Evolutionary conservation across 2,329 filamentous ascomycete species (phyloP).

Genomic region (Colletotrichum sp.): DNA sequence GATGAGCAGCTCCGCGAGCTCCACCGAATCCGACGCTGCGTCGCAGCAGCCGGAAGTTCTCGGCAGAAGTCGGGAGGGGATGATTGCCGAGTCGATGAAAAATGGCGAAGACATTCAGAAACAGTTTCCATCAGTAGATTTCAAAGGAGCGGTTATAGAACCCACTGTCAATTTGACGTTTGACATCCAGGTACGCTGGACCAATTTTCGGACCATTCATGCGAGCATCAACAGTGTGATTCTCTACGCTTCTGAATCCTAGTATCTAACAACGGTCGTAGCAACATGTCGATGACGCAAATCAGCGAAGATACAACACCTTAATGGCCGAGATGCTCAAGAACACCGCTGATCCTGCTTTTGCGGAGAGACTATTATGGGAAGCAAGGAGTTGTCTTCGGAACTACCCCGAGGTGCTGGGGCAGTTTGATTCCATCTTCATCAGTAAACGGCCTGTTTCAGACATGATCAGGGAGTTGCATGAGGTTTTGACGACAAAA

Average conservation of each 20-base stretch:
- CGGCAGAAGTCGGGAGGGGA: slow-evolving; percentile 3
- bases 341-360: not conserved
- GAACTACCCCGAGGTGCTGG: not conserved
- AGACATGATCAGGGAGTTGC: slow-evolving; percentile 1
- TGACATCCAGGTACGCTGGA: slow-evolving; percentile 5
- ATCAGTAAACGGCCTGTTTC: not conserved
- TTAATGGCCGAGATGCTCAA: slow-evolving; percentile 15
- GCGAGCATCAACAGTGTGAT: too few relatives aligned
- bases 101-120: slow-evolving; percentile 1
- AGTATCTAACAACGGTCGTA: not conserved
- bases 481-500: slow-evolving; percentile 10
- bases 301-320: slow-evolving; percentile 14
- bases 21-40: not conserved
- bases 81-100: slow-evolving; percentile 10
- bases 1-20: not conserved
- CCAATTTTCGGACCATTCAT: not conserved
- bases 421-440: slow-evolving; percentile 12
- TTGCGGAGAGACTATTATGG: slow-evolving; percentile 10
- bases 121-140: slow-evolving; percentile 1
- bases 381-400: slow-evolving; percentile 10
- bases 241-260: not conserved
- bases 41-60: not conserved
- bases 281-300: slow-evolving; percentile 12
- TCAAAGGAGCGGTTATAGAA: slow-evolving; percentile 1
- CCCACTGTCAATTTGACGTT: slow-evolving; percentile 7